Percentiles rank a stretch among this genome's conserved stretches.
These are phyloP conservation scores for Stagonosporopsis tanaceti DNA, from an alignment of 2,329 filamentous ascomycete genomes.

Conservation along the genomic window DNA sequence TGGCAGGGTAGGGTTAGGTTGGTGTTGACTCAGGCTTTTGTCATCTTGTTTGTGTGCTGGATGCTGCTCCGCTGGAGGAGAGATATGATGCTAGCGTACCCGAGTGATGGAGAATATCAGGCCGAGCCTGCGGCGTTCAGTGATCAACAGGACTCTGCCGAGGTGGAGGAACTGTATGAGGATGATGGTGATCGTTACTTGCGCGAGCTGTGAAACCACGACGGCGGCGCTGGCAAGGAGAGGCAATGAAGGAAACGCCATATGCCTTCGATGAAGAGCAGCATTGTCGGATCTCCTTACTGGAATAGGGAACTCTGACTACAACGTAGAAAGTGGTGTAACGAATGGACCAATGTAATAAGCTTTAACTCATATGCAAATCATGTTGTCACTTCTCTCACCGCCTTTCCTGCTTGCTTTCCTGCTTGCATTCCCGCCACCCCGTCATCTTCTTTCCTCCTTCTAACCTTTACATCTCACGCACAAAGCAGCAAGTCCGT, in stretches of 20 bases:
- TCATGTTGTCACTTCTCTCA: background rate
- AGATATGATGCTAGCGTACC: background rate
- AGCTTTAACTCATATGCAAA: background rate
- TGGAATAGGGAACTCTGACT: too few species aligned
- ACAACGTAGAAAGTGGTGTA: too few species aligned
- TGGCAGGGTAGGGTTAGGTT: constrained; percentile 19
- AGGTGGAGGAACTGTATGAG: background rate
- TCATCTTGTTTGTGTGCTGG: constrained; percentile 6
- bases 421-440: background rate
- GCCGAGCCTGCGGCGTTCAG: background rate
- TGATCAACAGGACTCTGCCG: background rate
- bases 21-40: constrained; percentile 19
- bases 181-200: constrained; percentile 14
- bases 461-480: background rate
- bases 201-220: background rate
- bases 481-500: background rate
- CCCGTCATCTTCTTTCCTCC: background rate
- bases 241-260: background rate
- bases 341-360: too few species aligned
- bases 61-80: constrained; percentile 9
- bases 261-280: background rate
- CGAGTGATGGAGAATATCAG: background rate
- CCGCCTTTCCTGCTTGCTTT: background rate
- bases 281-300: background rate
- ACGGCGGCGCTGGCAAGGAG: background rate